A percentile compares a stretch with the other conserved stretches of the same genome.
phyloP scores from a whole-genome alignment of 257 asterid genomes.

The Solanum chaucha region DNA sequence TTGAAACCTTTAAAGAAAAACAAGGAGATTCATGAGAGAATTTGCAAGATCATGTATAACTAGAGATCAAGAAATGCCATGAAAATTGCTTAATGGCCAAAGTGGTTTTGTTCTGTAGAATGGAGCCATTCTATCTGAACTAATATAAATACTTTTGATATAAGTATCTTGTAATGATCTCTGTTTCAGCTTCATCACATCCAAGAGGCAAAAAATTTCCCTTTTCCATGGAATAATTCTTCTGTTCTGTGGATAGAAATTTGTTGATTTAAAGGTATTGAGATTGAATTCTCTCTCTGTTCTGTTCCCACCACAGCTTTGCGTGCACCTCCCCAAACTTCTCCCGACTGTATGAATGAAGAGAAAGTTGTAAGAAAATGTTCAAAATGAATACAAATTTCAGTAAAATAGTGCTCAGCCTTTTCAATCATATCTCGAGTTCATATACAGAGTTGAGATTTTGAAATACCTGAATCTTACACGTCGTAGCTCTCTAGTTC shows the following conservation, averaged over 20 bases:
- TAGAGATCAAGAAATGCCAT: neutral
- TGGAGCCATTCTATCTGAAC: neutral
- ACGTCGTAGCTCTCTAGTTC: slow-evolving; percentile 89
- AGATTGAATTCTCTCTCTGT: slow-evolving; percentile 88
- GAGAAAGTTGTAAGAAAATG: neutral
- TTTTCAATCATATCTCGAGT: neutral
- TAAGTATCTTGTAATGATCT: neutral
- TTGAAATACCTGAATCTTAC: slow-evolving; percentile 79
- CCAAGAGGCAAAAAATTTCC: neutral
- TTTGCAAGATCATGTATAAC: neutral
- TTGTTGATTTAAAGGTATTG: slow-evolving; percentile 44
- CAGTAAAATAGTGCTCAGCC: neutral
- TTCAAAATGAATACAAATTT: neutral
- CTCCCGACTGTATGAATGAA: slow-evolving; percentile 50
- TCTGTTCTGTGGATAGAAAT: neutral
- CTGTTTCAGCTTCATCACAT: neutral
- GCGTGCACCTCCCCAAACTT: slow-evolving; percentile 84
- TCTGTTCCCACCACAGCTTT: slow-evolving; percentile 92
- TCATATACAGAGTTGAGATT: neutral
- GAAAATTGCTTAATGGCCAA: neutral
- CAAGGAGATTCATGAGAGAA: neutral
- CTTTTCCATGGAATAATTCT: neutral
- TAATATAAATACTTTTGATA: neutral
- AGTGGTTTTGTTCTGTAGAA: neutral
- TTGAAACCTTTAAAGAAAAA: neutral